Evolutionary conservation across 176 grass and related monocot species (phyloP).

Genomic region (Oryza australiensis): DNA sequence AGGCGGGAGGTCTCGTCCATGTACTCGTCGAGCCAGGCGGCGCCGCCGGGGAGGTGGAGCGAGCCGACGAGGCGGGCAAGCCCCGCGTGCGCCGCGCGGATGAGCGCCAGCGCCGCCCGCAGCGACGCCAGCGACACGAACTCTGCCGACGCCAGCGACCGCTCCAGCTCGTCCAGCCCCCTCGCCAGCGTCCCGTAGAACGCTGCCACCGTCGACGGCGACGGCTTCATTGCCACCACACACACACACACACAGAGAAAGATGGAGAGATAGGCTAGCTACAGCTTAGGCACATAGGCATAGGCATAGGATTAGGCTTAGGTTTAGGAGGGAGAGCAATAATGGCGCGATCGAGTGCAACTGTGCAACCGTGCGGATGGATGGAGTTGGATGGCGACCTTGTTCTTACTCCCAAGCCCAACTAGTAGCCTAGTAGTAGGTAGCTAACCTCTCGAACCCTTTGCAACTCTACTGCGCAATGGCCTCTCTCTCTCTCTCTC

Average conservation of each 20-base stretch:
- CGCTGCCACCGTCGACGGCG: conserved; percentile 58
- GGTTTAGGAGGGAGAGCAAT: not conserved
- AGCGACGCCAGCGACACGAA: conserved; percentile 75
- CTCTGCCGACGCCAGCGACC: conserved; percentile 29
- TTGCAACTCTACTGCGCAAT: not conserved
- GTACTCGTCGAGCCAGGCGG: conserved; percentile 88
- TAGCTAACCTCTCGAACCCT: not conserved
- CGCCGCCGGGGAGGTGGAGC: conserved; percentile 79
- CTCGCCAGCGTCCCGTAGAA: conserved; percentile 79
- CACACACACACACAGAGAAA: too few species aligned
- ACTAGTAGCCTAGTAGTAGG: not conserved
- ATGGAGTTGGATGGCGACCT: conserved; percentile 28
- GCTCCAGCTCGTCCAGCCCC: conserved; percentile 74
- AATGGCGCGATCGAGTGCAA: conserved; percentile 11
- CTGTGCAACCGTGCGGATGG: conserved; percentile 19
- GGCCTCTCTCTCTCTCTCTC: not conserved
- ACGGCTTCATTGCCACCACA: conserved; percentile 87
- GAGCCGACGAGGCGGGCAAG: conserved; percentile 63
- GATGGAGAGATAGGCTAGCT: too few species aligned
- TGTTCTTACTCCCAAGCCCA: conserved; percentile 15
- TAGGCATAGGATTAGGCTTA: not conserved
- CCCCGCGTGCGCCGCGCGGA: conserved; percentile 63
- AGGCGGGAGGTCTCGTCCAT: conserved; percentile 93
- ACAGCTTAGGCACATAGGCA: not conserved
- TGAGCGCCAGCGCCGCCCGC: conserved; percentile 55